Evolutionary conservation across 352 stramenopile genomes (phyloP).

Genomic region (Globisporangium cylindrosporum): DNA sequence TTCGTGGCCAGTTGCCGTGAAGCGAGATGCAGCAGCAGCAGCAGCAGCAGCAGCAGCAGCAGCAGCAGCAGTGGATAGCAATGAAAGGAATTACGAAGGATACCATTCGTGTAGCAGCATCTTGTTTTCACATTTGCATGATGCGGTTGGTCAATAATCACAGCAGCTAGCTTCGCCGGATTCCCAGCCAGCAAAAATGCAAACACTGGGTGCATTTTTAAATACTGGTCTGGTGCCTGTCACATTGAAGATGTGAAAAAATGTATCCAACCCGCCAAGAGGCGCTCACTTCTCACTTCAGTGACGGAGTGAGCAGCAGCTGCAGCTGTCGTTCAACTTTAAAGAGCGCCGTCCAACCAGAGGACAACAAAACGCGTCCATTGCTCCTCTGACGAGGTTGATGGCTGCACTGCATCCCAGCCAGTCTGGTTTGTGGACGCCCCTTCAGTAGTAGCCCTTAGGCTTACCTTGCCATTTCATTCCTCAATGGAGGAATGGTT

Average conservation of each 20-base stretch:
- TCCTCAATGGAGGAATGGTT: too few species aligned
- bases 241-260: not conserved
- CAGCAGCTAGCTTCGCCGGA: not conserved
- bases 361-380: too few species aligned
- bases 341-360: too few species aligned
- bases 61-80: not conserved
- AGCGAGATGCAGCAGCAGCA: not conserved
- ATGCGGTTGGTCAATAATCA: not conserved
- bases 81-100: not conserved
- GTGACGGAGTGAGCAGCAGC: not conserved
- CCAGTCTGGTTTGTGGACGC: too few species aligned
- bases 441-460: too few species aligned
- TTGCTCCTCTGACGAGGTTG: too few species aligned
- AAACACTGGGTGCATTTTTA: not conserved
- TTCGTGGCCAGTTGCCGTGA: not conserved
- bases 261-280: too few species aligned
- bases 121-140: not conserved
- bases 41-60: too few species aligned
- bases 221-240: not conserved
- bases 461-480: too few species aligned
- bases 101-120: not conserved
- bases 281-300: too few species aligned
- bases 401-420: too few species aligned
- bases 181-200: not conserved
- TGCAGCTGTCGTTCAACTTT: too few species aligned